These are phyloP conservation scores for Tolypocladium amazonense DNA, from an alignment of 2,329 filamentous ascomycete species.

Conservation along the genomic window DNA sequence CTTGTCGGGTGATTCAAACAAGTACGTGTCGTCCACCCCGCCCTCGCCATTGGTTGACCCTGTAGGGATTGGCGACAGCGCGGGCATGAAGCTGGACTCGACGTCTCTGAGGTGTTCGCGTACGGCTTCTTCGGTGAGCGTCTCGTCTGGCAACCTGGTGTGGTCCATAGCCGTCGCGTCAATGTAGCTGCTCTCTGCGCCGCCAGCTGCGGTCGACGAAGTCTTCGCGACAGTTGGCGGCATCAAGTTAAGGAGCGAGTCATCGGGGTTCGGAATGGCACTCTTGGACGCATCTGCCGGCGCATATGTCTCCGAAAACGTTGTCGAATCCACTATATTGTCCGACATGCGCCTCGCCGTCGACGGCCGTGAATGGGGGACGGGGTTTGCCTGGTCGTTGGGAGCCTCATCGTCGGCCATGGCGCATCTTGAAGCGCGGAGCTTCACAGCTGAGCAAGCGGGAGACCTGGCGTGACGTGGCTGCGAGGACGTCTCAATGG, in stretches of 20 bases:
- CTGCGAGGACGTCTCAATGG: not conserved
- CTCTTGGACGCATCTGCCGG: not conserved
- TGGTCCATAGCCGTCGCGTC: conserved; percentile 27
- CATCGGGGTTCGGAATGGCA: conserved; percentile 2
- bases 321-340: not conserved
- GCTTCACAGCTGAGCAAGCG: not conserved
- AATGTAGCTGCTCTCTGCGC: conserved; percentile 28
- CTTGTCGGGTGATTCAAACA: conserved; percentile 39
- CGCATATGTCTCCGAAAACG: not conserved
- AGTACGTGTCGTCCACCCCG: conserved; percentile 47
- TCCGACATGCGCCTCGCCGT: conserved; percentile 15
- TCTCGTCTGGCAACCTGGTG: conserved; percentile 28
- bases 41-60: conserved; percentile 24
- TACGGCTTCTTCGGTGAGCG: conserved; percentile 41
- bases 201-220: conserved; percentile 4
- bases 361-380: conserved; percentile 9
- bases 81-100: conserved; percentile 54
- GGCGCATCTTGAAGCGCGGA: conserved; percentile 17
- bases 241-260: conserved; percentile 5
- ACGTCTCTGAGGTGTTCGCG: conserved; percentile 50
- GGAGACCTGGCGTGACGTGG: not conserved
- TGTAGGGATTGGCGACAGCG: conserved; percentile 43
- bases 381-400: conserved; percentile 12
- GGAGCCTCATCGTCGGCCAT: conserved; percentile 24
- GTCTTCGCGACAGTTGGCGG: conserved; percentile 10